These are phyloP conservation scores for Gossypioides kirkii DNA, from an alignment of 345 rosid species.

Conservation along the genomic window DNA sequence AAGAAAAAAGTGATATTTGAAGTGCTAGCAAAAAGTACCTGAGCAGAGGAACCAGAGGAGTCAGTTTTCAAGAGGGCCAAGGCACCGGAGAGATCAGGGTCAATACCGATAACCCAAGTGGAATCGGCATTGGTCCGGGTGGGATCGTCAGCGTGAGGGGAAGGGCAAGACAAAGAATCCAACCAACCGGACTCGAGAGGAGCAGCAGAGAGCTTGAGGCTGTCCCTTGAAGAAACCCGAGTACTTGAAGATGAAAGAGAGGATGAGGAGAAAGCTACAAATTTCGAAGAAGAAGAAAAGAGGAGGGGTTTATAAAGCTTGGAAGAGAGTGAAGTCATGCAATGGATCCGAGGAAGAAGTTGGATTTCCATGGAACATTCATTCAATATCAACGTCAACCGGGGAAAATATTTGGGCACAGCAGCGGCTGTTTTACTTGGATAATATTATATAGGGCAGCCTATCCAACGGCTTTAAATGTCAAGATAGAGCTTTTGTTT, in stretches of 20 bases:
- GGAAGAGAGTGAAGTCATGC: constrained; percentile 27
- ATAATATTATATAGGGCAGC: neutral
- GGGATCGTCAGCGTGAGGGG: constrained; percentile 9
- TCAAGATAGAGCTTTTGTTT: neutral
- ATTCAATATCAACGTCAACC: neutral
- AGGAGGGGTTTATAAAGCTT: constrained; percentile 32
- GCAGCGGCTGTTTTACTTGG: too few relatives aligned
- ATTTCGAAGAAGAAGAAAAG: neutral
- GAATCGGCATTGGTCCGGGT: constrained; percentile 25
- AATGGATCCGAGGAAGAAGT: constrained; percentile 13
- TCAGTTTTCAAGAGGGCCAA: constrained; percentile 57
- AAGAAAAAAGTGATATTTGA: neutral
- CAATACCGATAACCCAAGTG: constrained; percentile 65
- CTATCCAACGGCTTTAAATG: neutral
- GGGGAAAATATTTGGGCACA: neutral
- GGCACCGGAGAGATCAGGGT: constrained; percentile 84
- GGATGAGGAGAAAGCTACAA: constrained; percentile 3
- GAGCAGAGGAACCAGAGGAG: constrained; percentile 47
- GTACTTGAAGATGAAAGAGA: constrained; percentile 6
- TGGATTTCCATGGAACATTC: constrained; percentile 13
- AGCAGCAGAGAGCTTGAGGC: constrained; percentile 26
- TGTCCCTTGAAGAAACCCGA: constrained; percentile 5
- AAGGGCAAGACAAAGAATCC: constrained; percentile 51
- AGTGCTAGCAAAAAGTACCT: constrained; percentile 31
- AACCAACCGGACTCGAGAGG: constrained; percentile 56